Percentiles rank a stretch among this genome's conserved stretches.
Conservation (phyloP, 768 basidiomycete genomes). For the Lactifluus rugatus region DNA sequence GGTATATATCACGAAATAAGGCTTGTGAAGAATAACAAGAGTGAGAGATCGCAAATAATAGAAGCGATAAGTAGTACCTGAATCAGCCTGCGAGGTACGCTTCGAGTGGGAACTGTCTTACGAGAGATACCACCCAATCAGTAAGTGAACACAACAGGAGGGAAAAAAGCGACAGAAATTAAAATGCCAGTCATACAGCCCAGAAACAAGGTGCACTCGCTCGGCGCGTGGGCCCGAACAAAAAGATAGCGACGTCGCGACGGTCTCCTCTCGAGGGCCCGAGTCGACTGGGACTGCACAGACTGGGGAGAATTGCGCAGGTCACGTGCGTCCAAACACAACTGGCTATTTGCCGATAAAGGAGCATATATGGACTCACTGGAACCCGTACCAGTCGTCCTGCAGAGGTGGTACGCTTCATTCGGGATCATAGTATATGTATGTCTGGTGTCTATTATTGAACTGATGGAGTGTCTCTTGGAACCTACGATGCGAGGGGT, state of each 20-base stretch:
- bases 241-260: not conserved
- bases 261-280: not conserved
- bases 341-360: conserved; percentile 1
- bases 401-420: not conserved
- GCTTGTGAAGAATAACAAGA: not conserved
- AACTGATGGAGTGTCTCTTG: not conserved
- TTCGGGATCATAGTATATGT: not conserved
- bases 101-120: conserved; percentile 2
- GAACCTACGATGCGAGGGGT: not conserved
- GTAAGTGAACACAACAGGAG: not conserved
- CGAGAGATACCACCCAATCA: not conserved
- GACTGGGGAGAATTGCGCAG: not conserved
- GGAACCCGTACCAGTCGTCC: not conserved
- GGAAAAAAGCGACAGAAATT: not conserved
- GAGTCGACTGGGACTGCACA: not conserved
- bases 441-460: not conserved
- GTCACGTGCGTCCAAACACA: not conserved
- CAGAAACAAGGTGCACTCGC: conserved; percentile 1
- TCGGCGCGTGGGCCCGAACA: not conserved
- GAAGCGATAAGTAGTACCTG: conserved; percentile 5
- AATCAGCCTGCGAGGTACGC: not conserved
- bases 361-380: not conserved
- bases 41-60: not conserved
- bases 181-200: not conserved
- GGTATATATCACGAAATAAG: not conserved